Evolutionary conservation across 1,139 yeast genomes (phyloP).

Genomic region (Lodderomyces orthopsilosis): DNA sequence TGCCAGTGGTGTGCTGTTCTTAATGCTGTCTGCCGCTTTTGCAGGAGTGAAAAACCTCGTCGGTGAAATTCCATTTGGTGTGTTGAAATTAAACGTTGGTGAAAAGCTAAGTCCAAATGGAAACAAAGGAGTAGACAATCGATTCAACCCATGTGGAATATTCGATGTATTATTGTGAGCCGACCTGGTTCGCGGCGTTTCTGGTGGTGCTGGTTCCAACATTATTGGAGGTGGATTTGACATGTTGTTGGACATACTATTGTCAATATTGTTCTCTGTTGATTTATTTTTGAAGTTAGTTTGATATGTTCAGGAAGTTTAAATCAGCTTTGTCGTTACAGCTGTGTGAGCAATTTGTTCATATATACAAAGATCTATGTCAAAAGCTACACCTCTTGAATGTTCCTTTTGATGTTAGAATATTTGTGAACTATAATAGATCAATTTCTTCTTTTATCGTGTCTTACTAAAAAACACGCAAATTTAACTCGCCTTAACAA

Average conservation of each 20-base stretch:
- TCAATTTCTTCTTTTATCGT: no score
- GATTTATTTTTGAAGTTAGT: neutral
- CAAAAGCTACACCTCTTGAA: no score
- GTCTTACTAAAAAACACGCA: neutral
- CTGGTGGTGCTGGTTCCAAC: conserved; percentile 7
- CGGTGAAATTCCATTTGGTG: conserved; percentile 38
- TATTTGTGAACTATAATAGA: no score
- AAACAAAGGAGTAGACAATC: conserved; percentile 31
- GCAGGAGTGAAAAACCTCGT: conserved; percentile 29
- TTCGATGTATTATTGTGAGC: neutral
- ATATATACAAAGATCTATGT: no score
- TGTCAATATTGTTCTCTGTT: neutral
- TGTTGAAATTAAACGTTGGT: conserved; percentile 43
- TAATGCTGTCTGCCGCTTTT: conserved; percentile 19
- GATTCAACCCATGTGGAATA: conserved; percentile 15
- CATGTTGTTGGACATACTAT: neutral
- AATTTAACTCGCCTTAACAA: neutral
- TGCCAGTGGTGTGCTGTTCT: conserved; percentile 9
- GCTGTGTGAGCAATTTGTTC: no score
- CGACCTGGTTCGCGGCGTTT: conserved; percentile 8
- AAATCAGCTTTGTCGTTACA: no score
- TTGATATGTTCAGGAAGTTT: no score
- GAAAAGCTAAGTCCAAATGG: conserved; percentile 43
- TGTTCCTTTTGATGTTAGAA: no score
- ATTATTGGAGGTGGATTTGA: conserved; percentile 4